Evolutionary conservation across 331 rosid genomes (phyloP), one percentile per base, ranked within the genome.

Genomic region (Rhamnella rubrinervis): DNA sequence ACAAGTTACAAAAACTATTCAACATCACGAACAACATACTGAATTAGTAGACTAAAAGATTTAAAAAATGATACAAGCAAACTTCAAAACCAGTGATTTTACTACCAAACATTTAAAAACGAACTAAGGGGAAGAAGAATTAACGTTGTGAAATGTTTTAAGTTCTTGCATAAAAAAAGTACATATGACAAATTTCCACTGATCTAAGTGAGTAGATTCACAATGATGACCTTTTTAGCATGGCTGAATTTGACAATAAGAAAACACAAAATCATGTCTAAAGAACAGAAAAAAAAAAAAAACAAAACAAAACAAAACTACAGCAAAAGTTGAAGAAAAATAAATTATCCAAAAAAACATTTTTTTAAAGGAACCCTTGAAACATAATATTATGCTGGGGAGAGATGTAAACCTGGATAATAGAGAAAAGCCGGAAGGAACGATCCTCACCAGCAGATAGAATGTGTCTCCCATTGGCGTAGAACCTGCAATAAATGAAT

Each of bases 381-480:
- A 46, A 26, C 9, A 20, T 20, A 10, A 72, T 4, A 40, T 11
- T 1, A 55, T 44, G n/a, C 19, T 10, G 44, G 38, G 61, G 65
- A 44, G 39, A 47, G 57, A 14, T 13, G 66, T 87, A 23, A 77
- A 93, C 98, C 98, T 93, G 98, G 71, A 93, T 76, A 58, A 93
- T 78, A 58, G 98, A 93, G 83, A 91, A 93, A 75, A 93, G 97
- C 28, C 97, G 95, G 74, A 93, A 93, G 67, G 96, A 92, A 16
- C 96, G 97, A 82, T 91, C 98, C 91, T 89, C 92, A 68, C 97
- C 98, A 51, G 97, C 98, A 37, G 98, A 93, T 66, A 93, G 87
- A 77, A 91, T 89, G 79, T 91, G 96, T 75, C 98, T 91, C 78
- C 98, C 97, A 75, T 91, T 91, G 31, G 95, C 93, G 81, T 91